Conservation (phyloP, 2,329 filamentous ascomycete genomes). For the Rhynchosporium graminicola region DNA sequence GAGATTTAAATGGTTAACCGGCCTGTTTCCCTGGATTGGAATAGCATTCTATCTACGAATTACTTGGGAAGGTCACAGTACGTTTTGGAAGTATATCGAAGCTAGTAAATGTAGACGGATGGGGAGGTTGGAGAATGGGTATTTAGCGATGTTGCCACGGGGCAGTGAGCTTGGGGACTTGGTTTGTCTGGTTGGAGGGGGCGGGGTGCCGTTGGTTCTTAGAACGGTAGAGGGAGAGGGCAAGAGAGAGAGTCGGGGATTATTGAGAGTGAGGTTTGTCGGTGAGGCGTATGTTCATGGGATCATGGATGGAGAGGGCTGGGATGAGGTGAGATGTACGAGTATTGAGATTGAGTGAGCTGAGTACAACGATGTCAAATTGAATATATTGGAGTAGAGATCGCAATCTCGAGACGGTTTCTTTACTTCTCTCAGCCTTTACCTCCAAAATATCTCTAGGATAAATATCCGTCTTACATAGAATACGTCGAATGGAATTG, state of each 20-base stretch:
- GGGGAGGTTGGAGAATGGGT: not conserved
- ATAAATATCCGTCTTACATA: too few relatives aligned
- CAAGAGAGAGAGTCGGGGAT: too few relatives aligned
- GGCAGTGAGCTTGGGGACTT: not conserved
- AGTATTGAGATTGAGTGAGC: not conserved
- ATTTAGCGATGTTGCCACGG: not conserved
- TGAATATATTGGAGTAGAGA: too few relatives aligned
- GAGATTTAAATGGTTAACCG: not conserved
- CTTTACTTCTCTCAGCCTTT: too few relatives aligned
- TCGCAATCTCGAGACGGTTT: too few relatives aligned
- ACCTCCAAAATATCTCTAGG: too few relatives aligned
- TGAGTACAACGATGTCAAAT: not conserved
- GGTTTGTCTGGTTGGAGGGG: not conserved
- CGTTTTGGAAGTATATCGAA: not conserved
- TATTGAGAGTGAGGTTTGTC: not conserved
- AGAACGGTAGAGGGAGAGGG: not conserved
- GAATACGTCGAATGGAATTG: too few relatives aligned
- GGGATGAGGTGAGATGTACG: slow-evolving; percentile 42
- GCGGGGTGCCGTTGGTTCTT: not conserved
- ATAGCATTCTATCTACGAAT: not conserved
- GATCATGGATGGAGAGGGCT: not conserved
- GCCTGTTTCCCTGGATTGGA: not conserved
- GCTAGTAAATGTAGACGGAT: not conserved
- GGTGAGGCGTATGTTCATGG: slow-evolving; percentile 1
- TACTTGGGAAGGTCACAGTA: not conserved